Conservation (phyloP, 1,139 yeast genomes). For the Eremothecium gossypii region DNA sequence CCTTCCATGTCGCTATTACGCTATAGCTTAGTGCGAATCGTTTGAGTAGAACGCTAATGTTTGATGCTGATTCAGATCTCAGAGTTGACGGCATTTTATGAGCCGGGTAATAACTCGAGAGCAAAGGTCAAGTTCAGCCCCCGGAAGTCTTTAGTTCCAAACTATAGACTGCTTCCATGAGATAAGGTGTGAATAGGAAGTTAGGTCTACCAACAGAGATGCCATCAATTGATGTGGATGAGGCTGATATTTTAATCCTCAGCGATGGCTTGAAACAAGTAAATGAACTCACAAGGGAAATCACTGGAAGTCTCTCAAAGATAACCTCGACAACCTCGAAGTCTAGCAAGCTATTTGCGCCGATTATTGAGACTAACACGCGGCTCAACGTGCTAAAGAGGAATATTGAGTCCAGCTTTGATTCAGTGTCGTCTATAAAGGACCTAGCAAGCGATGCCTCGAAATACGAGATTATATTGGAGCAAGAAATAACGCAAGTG, state of each 20-base stretch:
- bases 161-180: neutral
- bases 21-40: neutral
- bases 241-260: slow-evolving; percentile 75
- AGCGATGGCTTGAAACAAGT: slow-evolving; percentile 63
- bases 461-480: slow-evolving; percentile 38
- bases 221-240: slow-evolving; percentile 50
- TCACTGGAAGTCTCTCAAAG: slow-evolving; percentile 45
- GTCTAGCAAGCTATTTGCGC: slow-evolving; percentile 60
- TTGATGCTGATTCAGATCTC: too few species aligned
- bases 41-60: too few species aligned
- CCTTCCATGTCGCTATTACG: neutral
- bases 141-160: too few species aligned
- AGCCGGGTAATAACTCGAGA: too few species aligned
- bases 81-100: too few species aligned
- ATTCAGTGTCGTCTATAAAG: slow-evolving; percentile 54
- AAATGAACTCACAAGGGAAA: slow-evolving; percentile 45
- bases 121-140: too few species aligned
- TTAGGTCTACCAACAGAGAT: slow-evolving; percentile 1
- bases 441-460: slow-evolving; percentile 55
- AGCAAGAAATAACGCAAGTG: slow-evolving; percentile 27
- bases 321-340: slow-evolving; percentile 51
- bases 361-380: slow-evolving; percentile 59
- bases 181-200: neutral
- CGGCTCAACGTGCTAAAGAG: slow-evolving; percentile 45
- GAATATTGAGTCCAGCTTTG: slow-evolving; percentile 53